Base-by-base conservation (phyloP, 768 basidiomycete species). In the Chalciporus pseudorubinellus region DNA sequence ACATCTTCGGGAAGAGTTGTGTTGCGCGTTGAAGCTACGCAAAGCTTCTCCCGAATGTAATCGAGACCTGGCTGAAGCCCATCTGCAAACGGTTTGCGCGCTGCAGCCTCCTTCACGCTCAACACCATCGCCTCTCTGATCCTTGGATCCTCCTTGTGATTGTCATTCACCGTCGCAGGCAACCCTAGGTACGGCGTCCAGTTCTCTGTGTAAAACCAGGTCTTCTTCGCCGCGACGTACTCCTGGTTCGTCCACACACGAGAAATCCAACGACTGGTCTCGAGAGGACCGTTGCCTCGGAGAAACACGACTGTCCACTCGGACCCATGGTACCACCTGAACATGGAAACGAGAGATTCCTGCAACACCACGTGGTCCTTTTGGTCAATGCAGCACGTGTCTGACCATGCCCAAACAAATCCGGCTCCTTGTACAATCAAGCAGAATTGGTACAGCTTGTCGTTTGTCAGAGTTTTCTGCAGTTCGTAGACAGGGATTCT, bases 1-100 rank as follows among this genome's bases (percentile, higher is more conserved):
- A n/a, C n/a, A n/a, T 59, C 58, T 24, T 59, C 58, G 7, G 42
- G 19, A 3, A 20, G 26, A 2, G 51, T 51, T 6, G 56, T 58
- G 11, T 51, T 12, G 10, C 56, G 51, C 20, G 1, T 8, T 1
- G 58, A 58, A 33, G 58, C 29, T 12, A 31, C 29, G 29, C 6
- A 31, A 11, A 31, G 29, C 29, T 31, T 31, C 10, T 31, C 29
- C 29, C 29, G 29, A 12, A 31, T 31, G 29, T 31, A 11, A 31
- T 31, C 29, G 11, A 31, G 29, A 31, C 29, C 29, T 1, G 29
- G 29, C 29, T 31, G 29, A 31, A 31, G 29, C 1, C 29, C 29
- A 13, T 31, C 29, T 13, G 29, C 29, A 31, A 31, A 31, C 6
- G 29, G 29, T 11, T 12, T 31, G 29, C 29, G 29, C 4, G 29